A percentile compares a stretch with the other conserved stretches of the same genome.
phyloP scores from a whole-genome alignment of 495 filamentous ascomycete genomes.

The Podospora australis region DNA sequence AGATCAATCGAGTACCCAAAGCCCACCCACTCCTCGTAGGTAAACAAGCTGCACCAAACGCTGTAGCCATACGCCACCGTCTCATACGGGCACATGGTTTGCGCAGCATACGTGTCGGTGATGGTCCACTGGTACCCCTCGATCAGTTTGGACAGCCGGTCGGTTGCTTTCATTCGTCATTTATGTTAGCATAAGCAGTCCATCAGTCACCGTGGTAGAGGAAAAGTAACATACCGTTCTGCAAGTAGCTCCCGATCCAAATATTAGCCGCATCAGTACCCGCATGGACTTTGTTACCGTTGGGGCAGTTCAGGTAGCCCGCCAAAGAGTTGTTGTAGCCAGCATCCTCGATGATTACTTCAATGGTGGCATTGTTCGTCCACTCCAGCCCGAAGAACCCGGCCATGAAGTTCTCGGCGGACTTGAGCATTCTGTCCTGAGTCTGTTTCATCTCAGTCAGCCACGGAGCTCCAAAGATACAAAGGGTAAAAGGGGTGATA shows the following conservation, averaged over 20 bases:
- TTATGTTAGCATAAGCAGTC: background rate
- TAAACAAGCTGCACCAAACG: conserved; percentile 68
- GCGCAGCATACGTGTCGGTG: conserved; percentile 48
- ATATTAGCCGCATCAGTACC: conserved; percentile 43
- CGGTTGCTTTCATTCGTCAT: conserved; percentile 29
- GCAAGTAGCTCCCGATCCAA: conserved; percentile 53
- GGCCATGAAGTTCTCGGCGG: conserved; percentile 63
- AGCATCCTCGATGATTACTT: conserved; percentile 58
- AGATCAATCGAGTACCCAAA: conserved; percentile 68
- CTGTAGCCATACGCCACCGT: conserved; percentile 62
- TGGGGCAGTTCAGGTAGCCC: conserved; percentile 42
- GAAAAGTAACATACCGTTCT: conserved; percentile 14
- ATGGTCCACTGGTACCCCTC: conserved; percentile 45
- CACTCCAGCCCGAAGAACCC: conserved; percentile 64
- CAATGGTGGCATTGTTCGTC: conserved; percentile 49
- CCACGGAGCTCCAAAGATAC: background rate
- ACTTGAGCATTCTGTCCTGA: conserved; percentile 66
- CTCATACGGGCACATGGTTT: conserved; percentile 72
- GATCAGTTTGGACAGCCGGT: conserved; percentile 39
- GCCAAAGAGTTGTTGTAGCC: conserved; percentile 68
- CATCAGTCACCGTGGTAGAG: background rate
- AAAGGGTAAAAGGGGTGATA: conserved; percentile 42
- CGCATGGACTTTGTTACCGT: conserved; percentile 47
- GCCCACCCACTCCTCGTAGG: conserved; percentile 58
- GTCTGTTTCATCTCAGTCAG: conserved; percentile 24